Percentiles rank a stretch among this genome's conserved stretches.
phyloP scores from a whole-genome alignment of 352 stramenopile species.

The Pythium myriotylum region DNA sequence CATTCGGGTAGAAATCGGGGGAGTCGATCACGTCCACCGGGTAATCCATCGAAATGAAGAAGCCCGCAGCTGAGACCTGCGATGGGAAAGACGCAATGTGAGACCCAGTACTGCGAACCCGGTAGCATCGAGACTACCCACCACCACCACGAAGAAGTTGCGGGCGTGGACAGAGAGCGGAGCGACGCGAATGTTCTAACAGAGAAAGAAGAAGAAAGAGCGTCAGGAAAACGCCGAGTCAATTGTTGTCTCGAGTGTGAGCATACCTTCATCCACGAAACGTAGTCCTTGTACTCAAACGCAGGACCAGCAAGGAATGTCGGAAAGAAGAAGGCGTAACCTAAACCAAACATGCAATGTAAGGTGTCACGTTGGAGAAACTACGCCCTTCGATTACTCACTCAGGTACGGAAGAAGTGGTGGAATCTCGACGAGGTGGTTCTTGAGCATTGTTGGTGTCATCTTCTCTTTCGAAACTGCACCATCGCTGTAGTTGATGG shows the following conservation, averaged over 20 bases:
- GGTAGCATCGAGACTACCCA: conserved; percentile 27
- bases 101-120: neutral
- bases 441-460: conserved; percentile 70
- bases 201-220: neutral
- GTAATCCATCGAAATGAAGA: conserved; percentile 74
- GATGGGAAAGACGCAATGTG: neutral
- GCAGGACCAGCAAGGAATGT: conserved; percentile 80
- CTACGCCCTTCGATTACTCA: conserved; percentile 19
- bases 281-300: conserved; percentile 88
- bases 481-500: conserved; percentile 85
- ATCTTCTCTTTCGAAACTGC: conserved; percentile 73
- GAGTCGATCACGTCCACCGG: conserved; percentile 83
- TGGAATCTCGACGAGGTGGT: conserved; percentile 66
- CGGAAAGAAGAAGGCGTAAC: conserved; percentile 89
- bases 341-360: conserved; percentile 27
- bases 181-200: conserved; percentile 58
- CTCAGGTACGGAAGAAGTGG: conserved; percentile 75
- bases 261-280: conserved; percentile 74
- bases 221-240: no score
- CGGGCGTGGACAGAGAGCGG: conserved; percentile 65
- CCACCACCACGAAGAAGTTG: conserved; percentile 77
- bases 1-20: conserved; percentile 67
- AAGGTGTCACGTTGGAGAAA: neutral
- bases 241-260: no score
- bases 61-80: conserved; percentile 68